Evolutionary conservation across 2,329 filamentous ascomycete species (phyloP), one percentile per base, ranked within the genome.

Genomic region (Aspergillus uvarum): DNA sequence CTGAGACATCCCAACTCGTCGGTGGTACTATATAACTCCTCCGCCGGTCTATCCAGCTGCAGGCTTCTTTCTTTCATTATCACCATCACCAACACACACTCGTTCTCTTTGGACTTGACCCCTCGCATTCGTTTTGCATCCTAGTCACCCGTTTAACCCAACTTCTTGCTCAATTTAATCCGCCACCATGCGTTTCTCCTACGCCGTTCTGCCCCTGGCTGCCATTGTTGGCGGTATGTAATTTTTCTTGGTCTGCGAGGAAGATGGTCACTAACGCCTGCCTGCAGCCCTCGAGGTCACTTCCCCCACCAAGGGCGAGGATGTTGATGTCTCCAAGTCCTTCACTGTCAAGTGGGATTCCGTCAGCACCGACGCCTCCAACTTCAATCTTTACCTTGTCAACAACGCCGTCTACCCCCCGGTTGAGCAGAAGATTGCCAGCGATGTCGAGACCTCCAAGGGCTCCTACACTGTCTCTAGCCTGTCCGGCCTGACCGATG

Each of bases 331-430:
- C 16, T 72, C 70, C 51, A 59, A 59, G 35, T 70, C 69, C 35
- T 72, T 77, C 60, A 69, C 70, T n/a, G 70, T 80, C 58, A 73
- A 73, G 58, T 80, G 77, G 77, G 67, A 61, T 29, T 71, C 66
- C 14, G 75, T 78, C 31, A 76, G 74, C 58, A 76, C 77, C 42
- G 78, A 81, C 56, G 72, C 75, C 4, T 61, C 68, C 22, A 69
- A 66, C 44, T 74, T 80, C 64, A 67, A 77, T 59, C 73, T 81
- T 60, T 70, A 76, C 62, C 69, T 80, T 24, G 74, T 77, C 66
- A 77, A 80, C 64, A 72, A 77, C 58, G 64, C 65, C 47, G 66
- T 72, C 55, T 72, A 76, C 53, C 74, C 77, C 16, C 59, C 62
- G 4, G 65, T 77, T 3, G 62, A 67, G 38, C 65, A 71, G 54